These are phyloP conservation scores for Boechera divaricarpa DNA, from an alignment of 345 rosid species.

Conservation along the genomic window DNA sequence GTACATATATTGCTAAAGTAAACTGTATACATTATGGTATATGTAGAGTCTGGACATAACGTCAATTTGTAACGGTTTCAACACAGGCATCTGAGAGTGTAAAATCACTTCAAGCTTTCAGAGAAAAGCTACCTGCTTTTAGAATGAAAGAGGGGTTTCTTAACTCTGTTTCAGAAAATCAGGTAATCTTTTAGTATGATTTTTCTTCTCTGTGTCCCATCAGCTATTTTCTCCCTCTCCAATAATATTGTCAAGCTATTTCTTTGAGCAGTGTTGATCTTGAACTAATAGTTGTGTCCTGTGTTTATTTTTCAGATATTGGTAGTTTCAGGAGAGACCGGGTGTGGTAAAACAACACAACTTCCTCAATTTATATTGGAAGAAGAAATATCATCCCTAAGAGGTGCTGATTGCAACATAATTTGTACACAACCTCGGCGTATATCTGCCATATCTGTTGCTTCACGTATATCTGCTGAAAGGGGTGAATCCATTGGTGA, in stretches of 20 bases:
- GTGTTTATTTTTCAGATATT: conserved; percentile 57
- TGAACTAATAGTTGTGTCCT: conserved; percentile 18
- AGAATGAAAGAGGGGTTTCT: conserved; percentile 75
- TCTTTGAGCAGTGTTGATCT: conserved; percentile 24
- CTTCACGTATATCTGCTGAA: conserved; percentile 91
- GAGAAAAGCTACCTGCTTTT: conserved; percentile 90
- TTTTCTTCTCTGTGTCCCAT: not conserved
- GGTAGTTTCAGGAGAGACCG: conserved; percentile 97
- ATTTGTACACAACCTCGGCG: conserved; percentile 98
- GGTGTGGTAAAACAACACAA: conserved; percentile 99
- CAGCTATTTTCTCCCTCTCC: conserved; percentile 13
- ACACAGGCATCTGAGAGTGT: conserved; percentile 60
- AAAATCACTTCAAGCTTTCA: conserved; percentile 72
- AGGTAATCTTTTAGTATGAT: conserved; percentile 55
- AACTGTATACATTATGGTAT: not conserved
- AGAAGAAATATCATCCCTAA: conserved; percentile 75
- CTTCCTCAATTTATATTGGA: conserved; percentile 95
- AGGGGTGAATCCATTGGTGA: conserved; percentile 90
- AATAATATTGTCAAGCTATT: not conserved
- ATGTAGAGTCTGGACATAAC: conserved; percentile 13
- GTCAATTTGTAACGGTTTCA: conserved; percentile 17
- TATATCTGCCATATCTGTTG: conserved; percentile 93
- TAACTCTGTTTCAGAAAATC: conserved; percentile 77
- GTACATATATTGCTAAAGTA: conserved; percentile 44
- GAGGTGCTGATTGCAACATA: conserved; percentile 86